Conservation (phyloP, 1,139 yeast species). For the Kluyveromyces sp. region DNA sequence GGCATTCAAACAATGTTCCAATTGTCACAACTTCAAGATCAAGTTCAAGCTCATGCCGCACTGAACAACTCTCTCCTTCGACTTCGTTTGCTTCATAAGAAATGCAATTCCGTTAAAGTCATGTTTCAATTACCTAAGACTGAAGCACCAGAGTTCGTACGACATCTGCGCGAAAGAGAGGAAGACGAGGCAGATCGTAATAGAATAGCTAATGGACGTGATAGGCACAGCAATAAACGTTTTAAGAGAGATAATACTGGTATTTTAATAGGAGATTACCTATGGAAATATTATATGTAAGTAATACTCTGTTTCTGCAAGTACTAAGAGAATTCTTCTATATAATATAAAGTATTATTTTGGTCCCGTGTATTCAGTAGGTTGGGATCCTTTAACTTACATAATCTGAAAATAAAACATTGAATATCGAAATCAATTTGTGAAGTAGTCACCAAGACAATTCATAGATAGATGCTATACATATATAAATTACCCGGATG, state of each 20-base stretch:
- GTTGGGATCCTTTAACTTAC: too few species aligned
- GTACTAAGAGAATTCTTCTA: too few species aligned
- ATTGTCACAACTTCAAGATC: conserved; percentile 18
- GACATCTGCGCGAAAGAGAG: not conserved
- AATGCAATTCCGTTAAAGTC: conserved; percentile 8
- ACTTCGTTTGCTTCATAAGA: conserved; percentile 17
- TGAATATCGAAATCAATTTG: too few species aligned
- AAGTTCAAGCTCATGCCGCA: conserved; percentile 15
- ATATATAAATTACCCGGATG: too few species aligned
- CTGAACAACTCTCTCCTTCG: conserved; percentile 18
- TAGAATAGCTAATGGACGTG: not conserved
- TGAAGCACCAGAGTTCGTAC: conserved; percentile 1
- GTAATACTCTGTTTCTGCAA: not conserved
- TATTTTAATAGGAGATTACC: conserved; percentile 1
- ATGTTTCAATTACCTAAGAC: not conserved
- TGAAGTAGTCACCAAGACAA: too few species aligned
- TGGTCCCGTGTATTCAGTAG: too few species aligned
- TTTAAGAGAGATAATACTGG: conserved; percentile 3
- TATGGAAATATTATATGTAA: conserved; percentile 4
- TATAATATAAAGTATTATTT: too few species aligned
- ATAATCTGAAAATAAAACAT: too few species aligned
- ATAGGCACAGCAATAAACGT: not conserved
- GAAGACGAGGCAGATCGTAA: not conserved
- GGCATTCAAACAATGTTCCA: conserved; percentile 26
- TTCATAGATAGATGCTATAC: too few species aligned